Percentiles rank a stretch among this genome's conserved stretches.
phyloP scores from a whole-genome alignment of 768 basidiomycete genomes.

The Lactarius akahatsu region DNA sequence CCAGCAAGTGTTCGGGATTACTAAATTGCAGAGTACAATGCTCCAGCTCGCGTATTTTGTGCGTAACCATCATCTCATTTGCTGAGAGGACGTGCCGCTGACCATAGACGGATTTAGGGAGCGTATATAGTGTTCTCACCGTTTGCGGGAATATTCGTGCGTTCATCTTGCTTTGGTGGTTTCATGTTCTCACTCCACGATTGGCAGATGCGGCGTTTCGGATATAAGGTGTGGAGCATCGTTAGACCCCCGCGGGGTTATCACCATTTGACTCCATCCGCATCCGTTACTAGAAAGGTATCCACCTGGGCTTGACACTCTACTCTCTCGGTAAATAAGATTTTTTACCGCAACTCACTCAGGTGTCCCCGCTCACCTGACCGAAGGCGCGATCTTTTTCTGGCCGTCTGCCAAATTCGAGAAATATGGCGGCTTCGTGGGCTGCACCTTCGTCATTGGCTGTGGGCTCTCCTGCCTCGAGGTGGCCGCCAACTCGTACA shows the following conservation, averaged over 20 bases:
- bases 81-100: background rate
- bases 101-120: constrained; percentile 39
- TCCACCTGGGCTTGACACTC: constrained; percentile 57
- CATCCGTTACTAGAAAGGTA: constrained; percentile 46
- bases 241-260: background rate
- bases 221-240: constrained; percentile 52
- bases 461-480: constrained; percentile 67
- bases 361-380: constrained; percentile 14
- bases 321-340: constrained; percentile 51
- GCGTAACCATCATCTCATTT: constrained; percentile 24
- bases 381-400: constrained; percentile 68
- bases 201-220: constrained; percentile 54
- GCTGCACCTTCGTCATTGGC: constrained; percentile 68
- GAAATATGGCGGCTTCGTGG: constrained; percentile 71
- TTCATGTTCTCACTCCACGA: background rate
- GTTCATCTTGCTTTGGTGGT: constrained; percentile 32
- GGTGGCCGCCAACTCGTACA: constrained; percentile 81
- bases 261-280: background rate
- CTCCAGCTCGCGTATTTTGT: constrained; percentile 74
- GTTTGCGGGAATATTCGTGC: constrained; percentile 54
- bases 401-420: constrained; percentile 72
- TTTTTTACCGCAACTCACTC: constrained; percentile 31
- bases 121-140: constrained; percentile 64
- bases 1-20: constrained; percentile 64
- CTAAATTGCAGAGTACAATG: constrained; percentile 68